Evolutionary conservation across 805 yeast genomes (phyloP).

Genomic region (Yarrowia sp.): DNA sequence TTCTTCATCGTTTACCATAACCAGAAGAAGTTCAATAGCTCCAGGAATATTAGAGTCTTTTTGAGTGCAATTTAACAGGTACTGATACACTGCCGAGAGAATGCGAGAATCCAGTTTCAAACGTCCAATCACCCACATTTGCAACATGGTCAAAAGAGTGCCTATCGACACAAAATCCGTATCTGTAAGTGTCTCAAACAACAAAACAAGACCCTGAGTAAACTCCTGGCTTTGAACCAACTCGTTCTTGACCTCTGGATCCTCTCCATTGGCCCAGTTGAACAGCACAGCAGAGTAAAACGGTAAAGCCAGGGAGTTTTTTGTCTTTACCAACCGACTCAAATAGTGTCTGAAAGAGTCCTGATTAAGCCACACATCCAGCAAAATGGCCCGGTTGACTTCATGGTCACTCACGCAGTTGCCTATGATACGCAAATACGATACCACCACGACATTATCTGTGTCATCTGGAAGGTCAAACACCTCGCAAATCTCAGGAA

Average conservation of each 20-base stretch:
- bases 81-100: neutral
- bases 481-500: conserved; percentile 6
- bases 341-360: neutral
- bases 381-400: neutral
- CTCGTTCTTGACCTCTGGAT: neutral
- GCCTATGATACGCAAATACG: conserved; percentile 8
- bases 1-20: conserved; percentile 1
- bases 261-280: conserved; percentile 20
- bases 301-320: neutral
- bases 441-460: neutral
- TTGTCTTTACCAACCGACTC: neutral
- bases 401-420: conserved; percentile 12
- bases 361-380: neutral
- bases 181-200: conserved; percentile 1
- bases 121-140: neutral
- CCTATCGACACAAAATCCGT: neutral
- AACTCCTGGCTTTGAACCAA: neutral
- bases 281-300: conserved; percentile 9
- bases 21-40: neutral
- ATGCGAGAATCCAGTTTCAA: neutral
- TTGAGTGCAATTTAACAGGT: neutral
- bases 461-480: neutral
- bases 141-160: conserved; percentile 1
- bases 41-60: conserved; percentile 1
- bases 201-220: neutral